Base-by-base conservation (phyloP, 768 basidiomycete species). In the Russula sp. region DNA sequence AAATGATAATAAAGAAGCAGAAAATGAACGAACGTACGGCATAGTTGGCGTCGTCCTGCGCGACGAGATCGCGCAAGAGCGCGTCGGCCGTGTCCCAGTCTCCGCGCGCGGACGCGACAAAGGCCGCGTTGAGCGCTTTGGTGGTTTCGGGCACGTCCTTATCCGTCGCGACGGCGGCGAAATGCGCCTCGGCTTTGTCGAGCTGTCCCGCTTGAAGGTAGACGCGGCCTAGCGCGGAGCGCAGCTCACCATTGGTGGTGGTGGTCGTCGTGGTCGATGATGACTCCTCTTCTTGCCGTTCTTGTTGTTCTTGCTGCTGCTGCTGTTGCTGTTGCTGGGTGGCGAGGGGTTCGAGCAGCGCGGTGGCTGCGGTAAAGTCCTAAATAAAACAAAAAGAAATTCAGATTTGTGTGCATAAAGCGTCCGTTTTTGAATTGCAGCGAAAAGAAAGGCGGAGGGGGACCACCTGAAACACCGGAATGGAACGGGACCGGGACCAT, bases 141-240 rank as follows among this genome's bases (percentile, higher is more conserved):
- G 76, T 71, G 7, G 78, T 68, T 48, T 79, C 73, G 9, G 76
- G 72, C 0, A 78, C 82, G 4, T 59, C 67, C 2, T 75, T 71
- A 68, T 82, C 81, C 25, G 70, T 73, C 1, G 75, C 78, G 18
- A 83, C 81, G 0, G 73, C 70, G 2, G 75, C 73, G 67, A 92
- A 84, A 67, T 90, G 84, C 50, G 77, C 71, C 38, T 76, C 72
- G 8, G 90, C 90, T 64, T 77, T 75, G 16, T 72, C 71, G 60
- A 91, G 69, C 70, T 89, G 78, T 4, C 90, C 90, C 5, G 79
- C 77, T 68, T 93, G 87, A 20, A 93, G 79, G 69, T 92, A 86
- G 45, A 90, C 81, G 22, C 90, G 79, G 6, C 79, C 90, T 10
- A 91, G 75, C 9, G 87, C 82, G 10, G 88, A 86, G 52, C 82